Base-by-base conservation (phyloP, 148 eudicot species). In the Spergularia marina region DNA sequence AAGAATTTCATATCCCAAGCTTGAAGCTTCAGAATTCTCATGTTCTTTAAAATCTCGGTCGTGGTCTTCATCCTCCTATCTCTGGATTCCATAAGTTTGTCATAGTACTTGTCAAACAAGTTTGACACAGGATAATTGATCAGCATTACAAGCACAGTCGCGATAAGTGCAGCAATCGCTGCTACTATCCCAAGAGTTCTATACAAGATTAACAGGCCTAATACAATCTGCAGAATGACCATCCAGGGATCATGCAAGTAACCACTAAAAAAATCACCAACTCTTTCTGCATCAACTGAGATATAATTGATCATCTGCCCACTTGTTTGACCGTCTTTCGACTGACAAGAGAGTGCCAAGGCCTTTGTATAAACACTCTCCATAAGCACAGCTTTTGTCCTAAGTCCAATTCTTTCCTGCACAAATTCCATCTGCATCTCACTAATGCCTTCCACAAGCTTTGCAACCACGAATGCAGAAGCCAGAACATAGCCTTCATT, bases 1-100 rank as follows among this genome's bases (percentile, higher is more conserved):
- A 83, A 60, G 44, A 83, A 83, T 44, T 80, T 83, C 86, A 83
- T 80, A 21, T 83, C 86, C 83, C 86, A 83, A 3, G 76, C 86
- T 53, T 83, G 86, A 66, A 83, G 79, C 83, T 83, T 83, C 14
- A 83, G 71, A 54, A 83, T 80, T 12, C 82, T 77, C 86, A 83
- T 83, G 58, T 80, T 80, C 74, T 72, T 83, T 15, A 83, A 17
- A 57, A 83, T 75, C 64, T 83, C 86, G 36, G 86, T 63, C 30
- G 86, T 83, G 30, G 83, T 73, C 57, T 80, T 80, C 86, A 83
- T 83, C 25, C 86, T 80, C 77, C 20, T 44, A 75, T 83, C 86
- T 64, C 80, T 83, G 11, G 81, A 77, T 66, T 65, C 63, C 86
- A 83, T 80, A 15, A 80, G 60, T 59, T 80, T 80, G 7, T 11